Conservation (phyloP, 257 asterid species). For the Paraleonurus japonicus region DNA sequence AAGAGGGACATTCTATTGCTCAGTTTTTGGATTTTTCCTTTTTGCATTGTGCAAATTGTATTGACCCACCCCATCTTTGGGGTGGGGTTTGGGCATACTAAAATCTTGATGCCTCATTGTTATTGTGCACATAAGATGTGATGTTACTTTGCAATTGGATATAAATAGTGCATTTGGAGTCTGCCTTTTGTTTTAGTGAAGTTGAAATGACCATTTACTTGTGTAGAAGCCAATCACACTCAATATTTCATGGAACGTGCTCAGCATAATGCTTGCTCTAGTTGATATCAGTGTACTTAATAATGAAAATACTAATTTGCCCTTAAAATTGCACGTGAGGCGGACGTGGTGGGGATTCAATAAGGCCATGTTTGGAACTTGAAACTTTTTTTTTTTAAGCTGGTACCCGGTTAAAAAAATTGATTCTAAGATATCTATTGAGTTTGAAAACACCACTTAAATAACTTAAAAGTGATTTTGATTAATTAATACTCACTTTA, state of each 20-base stretch:
- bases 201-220: neutral
- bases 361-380: too few species aligned
- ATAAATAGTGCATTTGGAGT: slow-evolving; percentile 5
- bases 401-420: too few species aligned
- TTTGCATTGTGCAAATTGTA: neutral
- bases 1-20: neutral
- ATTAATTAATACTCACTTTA: too few species aligned
- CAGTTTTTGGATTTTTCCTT: neutral
- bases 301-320: neutral
- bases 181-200: slow-evolving; percentile 4
- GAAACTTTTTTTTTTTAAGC: too few species aligned
- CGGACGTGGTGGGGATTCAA: too few species aligned
- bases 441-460: too few species aligned
- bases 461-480: too few species aligned
- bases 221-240: neutral
- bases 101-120: slow-evolving; percentile 8
- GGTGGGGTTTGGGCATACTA: neutral
- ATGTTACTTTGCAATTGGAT: slow-evolving; percentile 12
- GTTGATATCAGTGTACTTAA: too few species aligned
- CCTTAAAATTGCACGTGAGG: neutral
- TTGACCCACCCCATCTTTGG: neutral
- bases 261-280: too few species aligned
- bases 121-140: slow-evolving; percentile 26
- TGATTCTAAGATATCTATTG: too few species aligned
- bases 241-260: neutral